A percentile compares a stretch with the other conserved stretches of the same genome.
Conservation (phyloP, 805 yeast genomes). For the Saccharomyces paradoxus region DNA sequence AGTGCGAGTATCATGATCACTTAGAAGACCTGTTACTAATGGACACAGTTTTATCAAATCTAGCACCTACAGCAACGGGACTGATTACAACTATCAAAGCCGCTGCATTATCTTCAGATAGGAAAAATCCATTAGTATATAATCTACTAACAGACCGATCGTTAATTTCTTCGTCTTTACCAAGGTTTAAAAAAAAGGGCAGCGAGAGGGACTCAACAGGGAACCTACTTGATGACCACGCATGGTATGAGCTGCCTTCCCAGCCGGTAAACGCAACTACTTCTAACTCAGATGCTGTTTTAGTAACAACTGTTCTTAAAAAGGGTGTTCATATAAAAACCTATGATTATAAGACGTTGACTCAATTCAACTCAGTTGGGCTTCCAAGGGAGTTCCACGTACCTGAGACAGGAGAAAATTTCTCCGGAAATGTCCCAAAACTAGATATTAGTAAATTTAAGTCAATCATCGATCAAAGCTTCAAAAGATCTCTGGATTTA, state of each 20-base stretch:
- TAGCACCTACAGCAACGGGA: slow-evolving; percentile 63
- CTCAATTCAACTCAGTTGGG: slow-evolving; percentile 19
- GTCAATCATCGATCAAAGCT: slow-evolving; percentile 66
- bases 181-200: slow-evolving; percentile 39
- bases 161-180: slow-evolving; percentile 81
- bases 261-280: background rate
- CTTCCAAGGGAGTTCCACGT: slow-evolving; percentile 15
- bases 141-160: slow-evolving; percentile 90
- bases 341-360: slow-evolving; percentile 17
- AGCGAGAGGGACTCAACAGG: slow-evolving; percentile 4
- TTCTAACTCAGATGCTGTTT: slow-evolving; percentile 15
- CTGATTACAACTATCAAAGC: slow-evolving; percentile 77
- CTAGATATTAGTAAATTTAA: slow-evolving; percentile 53
- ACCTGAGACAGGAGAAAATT: background rate
- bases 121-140: slow-evolving; percentile 76
- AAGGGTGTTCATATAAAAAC: slow-evolving; percentile 49
- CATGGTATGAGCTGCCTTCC: slow-evolving; percentile 17
- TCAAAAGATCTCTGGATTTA: slow-evolving; percentile 57
- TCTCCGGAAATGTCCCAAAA: slow-evolving; percentile 3
- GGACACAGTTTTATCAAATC: slow-evolving; percentile 42
- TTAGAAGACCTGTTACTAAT: slow-evolving; percentile 58
- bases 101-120: slow-evolving; percentile 42
- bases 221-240: background rate
- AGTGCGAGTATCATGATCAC: slow-evolving; percentile 39
- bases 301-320: slow-evolving; percentile 64